Evolutionary conservation across 768 basidiomycete species (phyloP), one percentile per base, ranked within the genome.

Genomic region (Podaxis sp.): DNA sequence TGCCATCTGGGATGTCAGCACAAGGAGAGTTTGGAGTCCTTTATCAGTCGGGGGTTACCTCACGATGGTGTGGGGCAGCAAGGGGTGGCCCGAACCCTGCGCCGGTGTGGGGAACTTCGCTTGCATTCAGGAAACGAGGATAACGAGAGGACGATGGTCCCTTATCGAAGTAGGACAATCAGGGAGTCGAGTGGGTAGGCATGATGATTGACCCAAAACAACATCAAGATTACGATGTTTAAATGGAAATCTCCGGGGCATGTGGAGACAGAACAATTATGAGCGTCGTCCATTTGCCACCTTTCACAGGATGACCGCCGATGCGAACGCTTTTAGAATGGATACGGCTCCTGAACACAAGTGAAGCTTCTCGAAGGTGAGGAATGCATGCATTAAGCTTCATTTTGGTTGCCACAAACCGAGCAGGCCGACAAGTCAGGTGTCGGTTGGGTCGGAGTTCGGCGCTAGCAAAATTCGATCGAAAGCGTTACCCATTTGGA

Each of bases 301-400:
- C 22, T 48, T 59, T 60, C 59, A 8, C 59, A 60, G 33, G 51
- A 19, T 49, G 59, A 49, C 36, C 33, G 59, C 48, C 59, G 49
- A 52, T 33, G 39, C 26, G 49, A 51, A 22, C 8, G 59, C 13
- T n/a, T 22, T 49, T 52, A 40, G 59, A 40, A 52, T 36, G 40
- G 19, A 24, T 30, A 52, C 12, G 24, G 33, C 11, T 24, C 24
- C 52, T 52, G 48, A 28, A 38, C 13, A n/a, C 42, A 17, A 24
- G 13, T 12, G 49, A 51, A 24, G 38, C 19, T 26, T 40, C 33
- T 40, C 39, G 52, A 51, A 28, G 49, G 22, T 26, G 19, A 26
- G 3, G 26, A 51, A 24, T 51, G 26, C 49, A 54, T 51, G 24
- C 19, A 28, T 51, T 51, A 9, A 11, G 36, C n/a, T 22, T 12